phyloP scores from a whole-genome alignment of 352 stramenopile genomes.

The Plasmopara viticola region DNA sequence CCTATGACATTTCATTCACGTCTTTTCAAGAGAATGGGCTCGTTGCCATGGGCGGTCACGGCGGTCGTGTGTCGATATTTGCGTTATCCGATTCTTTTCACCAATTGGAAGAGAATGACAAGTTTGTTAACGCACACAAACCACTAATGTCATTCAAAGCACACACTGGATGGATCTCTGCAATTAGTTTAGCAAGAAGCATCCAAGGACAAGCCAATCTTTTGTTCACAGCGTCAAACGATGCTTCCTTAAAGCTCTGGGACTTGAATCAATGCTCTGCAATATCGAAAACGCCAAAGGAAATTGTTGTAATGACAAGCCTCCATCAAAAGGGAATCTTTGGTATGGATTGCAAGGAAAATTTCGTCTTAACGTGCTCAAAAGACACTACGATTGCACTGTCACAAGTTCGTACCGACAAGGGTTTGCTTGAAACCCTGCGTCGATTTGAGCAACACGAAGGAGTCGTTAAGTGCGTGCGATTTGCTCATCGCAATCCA shows the following conservation, averaged over 20 bases:
- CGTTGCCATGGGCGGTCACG: conserved; percentile 34
- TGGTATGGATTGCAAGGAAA: conserved; percentile 29
- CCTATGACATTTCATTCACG: conserved; percentile 45
- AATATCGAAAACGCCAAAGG: conserved; percentile 18
- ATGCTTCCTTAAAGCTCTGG: conserved; percentile 46
- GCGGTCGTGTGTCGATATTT: conserved; percentile 48
- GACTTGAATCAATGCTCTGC: conserved; percentile 37
- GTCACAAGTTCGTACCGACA: conserved; percentile 22
- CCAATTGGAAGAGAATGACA: conserved; percentile 8
- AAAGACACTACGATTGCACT: conserved; percentile 42
- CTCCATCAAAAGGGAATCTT: conserved; percentile 46
- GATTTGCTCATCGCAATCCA: conserved; percentile 20
- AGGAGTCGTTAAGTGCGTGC: conserved; percentile 45
- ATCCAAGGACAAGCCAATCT: conserved; percentile 23
- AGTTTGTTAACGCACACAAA: conserved; percentile 10
- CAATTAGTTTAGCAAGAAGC: conserved; percentile 34
- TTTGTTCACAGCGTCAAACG: conserved; percentile 44
- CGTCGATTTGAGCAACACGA: conserved; percentile 34
- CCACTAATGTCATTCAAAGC: conserved; percentile 53
- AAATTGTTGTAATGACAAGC: conserved; percentile 21
- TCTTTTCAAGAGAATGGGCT: conserved; percentile 32
- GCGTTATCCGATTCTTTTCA: conserved; percentile 6
- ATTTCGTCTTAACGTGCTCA: conserved; percentile 40
- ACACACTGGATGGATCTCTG: conserved; percentile 47
- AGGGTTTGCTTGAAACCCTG: conserved; percentile 8